Evolutionary conservation across 2,329 filamentous ascomycete species (phyloP).

Genomic region (Pseudogymnoascus pannorum): DNA sequence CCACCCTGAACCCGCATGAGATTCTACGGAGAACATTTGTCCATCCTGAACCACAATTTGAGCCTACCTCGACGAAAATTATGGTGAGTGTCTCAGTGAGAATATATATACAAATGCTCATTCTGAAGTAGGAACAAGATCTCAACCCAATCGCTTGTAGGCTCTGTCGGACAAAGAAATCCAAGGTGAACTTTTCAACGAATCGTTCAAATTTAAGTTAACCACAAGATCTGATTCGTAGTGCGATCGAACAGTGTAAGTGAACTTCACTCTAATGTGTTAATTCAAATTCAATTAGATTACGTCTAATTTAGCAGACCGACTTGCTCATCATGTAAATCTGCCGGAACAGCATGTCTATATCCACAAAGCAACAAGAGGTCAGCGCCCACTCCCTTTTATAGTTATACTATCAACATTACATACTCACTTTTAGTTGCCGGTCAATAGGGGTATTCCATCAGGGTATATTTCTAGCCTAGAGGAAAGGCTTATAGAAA

Average conservation of each 20-base stretch:
- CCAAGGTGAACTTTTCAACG: neutral
- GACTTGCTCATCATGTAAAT: neutral
- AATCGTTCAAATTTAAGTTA: neutral
- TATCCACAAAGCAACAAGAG: conserved; percentile 11
- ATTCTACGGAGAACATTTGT: neutral
- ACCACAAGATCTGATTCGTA: neutral
- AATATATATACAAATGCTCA: neutral
- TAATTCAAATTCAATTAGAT: neutral
- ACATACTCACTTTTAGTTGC: neutral
- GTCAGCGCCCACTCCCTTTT: neutral
- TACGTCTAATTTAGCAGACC: neutral
- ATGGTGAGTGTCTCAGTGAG: neutral
- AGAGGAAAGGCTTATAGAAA: neutral
- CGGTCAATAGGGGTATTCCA: neutral
- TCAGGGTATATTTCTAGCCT: neutral
- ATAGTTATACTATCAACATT: neutral
- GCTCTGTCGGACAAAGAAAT: conserved; percentile 9
- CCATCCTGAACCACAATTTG: neutral
- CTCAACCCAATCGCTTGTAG: conserved; percentile 9
- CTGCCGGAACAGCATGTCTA: neutral
- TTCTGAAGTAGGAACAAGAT: neutral
- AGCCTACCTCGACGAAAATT: neutral
- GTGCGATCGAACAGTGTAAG: conserved; percentile 6
- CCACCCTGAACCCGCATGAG: neutral
- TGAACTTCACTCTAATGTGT: neutral